Evolutionary conservation across 352 stramenopile genomes (phyloP).

Genomic region (Phytopythium montanum): DNA sequence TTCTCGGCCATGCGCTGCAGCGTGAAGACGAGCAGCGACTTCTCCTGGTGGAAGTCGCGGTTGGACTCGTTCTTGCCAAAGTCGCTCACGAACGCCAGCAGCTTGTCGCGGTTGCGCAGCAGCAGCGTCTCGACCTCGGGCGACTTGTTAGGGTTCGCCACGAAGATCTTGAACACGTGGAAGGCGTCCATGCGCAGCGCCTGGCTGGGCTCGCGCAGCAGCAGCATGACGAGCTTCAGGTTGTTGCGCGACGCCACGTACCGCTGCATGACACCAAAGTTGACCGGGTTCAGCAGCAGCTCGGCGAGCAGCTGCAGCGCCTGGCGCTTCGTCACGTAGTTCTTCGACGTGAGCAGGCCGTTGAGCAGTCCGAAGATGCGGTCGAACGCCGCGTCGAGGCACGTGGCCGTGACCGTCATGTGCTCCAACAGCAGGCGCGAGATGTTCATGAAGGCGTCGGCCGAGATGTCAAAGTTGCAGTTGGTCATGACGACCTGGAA

Average conservation of each 20-base stretch:
- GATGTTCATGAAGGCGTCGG: conserved; percentile 82
- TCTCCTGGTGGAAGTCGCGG: conserved; percentile 74
- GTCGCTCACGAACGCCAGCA: conserved; percentile 69
- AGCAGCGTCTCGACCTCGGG: conserved; percentile 67
- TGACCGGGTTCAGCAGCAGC: conserved; percentile 67
- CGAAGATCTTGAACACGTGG: conserved; percentile 89
- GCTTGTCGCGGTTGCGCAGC: conserved; percentile 70
- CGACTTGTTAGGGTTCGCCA: conserved; percentile 83
- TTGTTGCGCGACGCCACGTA: conserved; percentile 72
- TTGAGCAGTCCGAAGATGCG: conserved; percentile 71
- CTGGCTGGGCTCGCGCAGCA: conserved; percentile 73
- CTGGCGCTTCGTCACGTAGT: conserved; percentile 77
- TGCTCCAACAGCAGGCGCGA: conserved; percentile 62
- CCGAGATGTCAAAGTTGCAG: conserved; percentile 79
- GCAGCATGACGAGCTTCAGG: conserved; percentile 69
- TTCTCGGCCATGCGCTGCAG: conserved; percentile 59
- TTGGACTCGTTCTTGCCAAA: conserved; percentile 73
- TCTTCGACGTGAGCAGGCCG: conserved; percentile 47
- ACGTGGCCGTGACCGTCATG: conserved; percentile 47
- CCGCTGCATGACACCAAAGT: conserved; percentile 75
- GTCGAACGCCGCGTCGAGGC: conserved; percentile 56
- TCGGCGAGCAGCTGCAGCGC: conserved; percentile 68
- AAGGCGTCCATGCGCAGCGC: conserved; percentile 81
- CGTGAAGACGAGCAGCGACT: conserved; percentile 67
- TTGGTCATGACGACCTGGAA: conserved; percentile 76